Conservation (phyloP, 495 filamentous ascomycete species). For the Trichoderma orchidacearum region DNA sequence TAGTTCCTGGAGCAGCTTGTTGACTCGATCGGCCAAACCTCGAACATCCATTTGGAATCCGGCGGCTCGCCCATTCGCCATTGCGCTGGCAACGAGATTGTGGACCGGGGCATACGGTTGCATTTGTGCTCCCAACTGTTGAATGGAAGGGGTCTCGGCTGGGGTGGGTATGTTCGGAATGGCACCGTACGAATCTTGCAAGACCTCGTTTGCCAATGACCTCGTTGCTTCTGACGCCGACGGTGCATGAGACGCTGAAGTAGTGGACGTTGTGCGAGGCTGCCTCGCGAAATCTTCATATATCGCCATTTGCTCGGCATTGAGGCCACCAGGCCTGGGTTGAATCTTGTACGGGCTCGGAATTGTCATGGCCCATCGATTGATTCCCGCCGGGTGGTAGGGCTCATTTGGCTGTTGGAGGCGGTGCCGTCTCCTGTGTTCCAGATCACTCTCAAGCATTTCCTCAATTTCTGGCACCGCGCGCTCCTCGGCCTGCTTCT, state of each 20-base stretch:
- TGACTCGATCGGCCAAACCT: conserved; percentile 47
- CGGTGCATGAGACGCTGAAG: conserved; percentile 24
- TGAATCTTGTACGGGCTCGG: conserved; percentile 78
- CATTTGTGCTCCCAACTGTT: conserved; percentile 48
- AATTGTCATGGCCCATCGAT: conserved; percentile 73
- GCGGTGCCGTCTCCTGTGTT: conserved; percentile 59
- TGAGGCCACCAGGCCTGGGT: conserved; percentile 50
- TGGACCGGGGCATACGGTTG: conserved; percentile 47
- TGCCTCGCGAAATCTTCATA: conserved; percentile 92
- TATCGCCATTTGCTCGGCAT: conserved; percentile 82
- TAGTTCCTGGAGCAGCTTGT: conserved; percentile 57
- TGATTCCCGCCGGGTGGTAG: conserved; percentile 61
- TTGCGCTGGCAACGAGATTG: conserved; percentile 10
- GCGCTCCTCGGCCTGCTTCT: conserved; percentile 85
- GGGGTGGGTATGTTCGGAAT: conserved; percentile 68
- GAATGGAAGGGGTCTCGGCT: conserved; percentile 65
- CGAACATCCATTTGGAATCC: conserved; percentile 53
- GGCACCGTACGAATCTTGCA: conserved; percentile 71
- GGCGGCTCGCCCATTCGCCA: conserved; percentile 33
- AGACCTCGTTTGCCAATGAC: conserved; percentile 50
- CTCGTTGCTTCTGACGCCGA: conserved; percentile 38
- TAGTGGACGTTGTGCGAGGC: conserved; percentile 35
- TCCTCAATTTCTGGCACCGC: conserved; percentile 89
- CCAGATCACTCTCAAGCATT: conserved; percentile 64
- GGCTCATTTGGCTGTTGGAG: conserved; percentile 59